Evolutionary conservation across 208 protist species (phyloP).

Genomic region (Phytomonas serpens): DNA sequence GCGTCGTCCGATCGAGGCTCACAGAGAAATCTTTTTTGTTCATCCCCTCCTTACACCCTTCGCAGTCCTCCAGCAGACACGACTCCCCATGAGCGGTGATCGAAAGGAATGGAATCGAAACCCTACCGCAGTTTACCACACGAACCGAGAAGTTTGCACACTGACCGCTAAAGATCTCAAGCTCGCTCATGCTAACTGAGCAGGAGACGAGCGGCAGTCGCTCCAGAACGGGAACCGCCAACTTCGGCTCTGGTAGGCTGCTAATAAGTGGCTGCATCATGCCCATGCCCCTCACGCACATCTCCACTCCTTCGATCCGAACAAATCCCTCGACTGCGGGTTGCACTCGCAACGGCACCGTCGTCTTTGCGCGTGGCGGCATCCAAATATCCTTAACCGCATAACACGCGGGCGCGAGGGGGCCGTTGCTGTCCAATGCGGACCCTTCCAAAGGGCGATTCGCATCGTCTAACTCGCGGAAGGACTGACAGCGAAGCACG

Average conservation of each 20-base stretch:
- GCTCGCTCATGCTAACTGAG: constrained; percentile 52
- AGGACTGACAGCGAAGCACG: constrained; percentile 36
- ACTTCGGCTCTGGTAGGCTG: constrained; percentile 22
- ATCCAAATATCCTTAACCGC: constrained; percentile 45
- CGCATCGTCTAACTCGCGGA: neutral
- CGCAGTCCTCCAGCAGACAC: constrained; percentile 77
- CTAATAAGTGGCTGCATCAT: constrained; percentile 27
- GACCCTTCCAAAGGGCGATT: neutral
- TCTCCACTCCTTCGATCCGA: constrained; percentile 51
- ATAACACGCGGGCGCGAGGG: constrained; percentile 52
- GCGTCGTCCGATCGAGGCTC: constrained; percentile 42
- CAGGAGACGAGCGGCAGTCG: constrained; percentile 71
- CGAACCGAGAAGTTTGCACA: constrained; percentile 53
- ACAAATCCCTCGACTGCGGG: constrained; percentile 56
- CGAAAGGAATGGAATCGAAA: constrained; percentile 51
- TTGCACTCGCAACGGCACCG: constrained; percentile 57
- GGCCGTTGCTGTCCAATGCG: neutral
- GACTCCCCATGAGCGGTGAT: constrained; percentile 74
- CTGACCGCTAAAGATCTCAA: constrained; percentile 80
- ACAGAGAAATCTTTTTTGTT: constrained; percentile 28
- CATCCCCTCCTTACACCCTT: constrained; percentile 69
- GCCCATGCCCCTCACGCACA: constrained; percentile 28
- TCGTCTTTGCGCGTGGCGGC: constrained; percentile 27
- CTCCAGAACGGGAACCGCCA: constrained; percentile 62
- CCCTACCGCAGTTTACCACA: constrained; percentile 59